A percentile compares a stretch with the other conserved stretches of the same genome.
Conservation (phyloP, 768 basidiomycete species). For the Amanita molliuscula region DNA sequence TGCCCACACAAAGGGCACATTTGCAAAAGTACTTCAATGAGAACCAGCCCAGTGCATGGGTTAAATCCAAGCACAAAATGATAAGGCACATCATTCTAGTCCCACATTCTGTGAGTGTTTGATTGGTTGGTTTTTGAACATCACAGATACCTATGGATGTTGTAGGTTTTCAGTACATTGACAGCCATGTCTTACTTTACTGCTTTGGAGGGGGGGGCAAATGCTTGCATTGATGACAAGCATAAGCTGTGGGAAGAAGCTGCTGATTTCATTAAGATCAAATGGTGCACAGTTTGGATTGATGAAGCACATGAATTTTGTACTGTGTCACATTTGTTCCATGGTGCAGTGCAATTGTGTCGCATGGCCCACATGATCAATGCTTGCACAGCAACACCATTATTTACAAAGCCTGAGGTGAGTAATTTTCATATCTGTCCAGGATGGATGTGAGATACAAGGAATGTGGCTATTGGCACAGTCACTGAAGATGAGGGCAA, state of each 20-base stretch:
- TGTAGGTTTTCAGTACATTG: neutral
- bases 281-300: neutral
- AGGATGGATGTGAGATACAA: too few species aligned
- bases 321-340: neutral
- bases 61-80: neutral
- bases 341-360: neutral
- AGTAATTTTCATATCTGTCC: neutral
- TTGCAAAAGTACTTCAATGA: neutral
- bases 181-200: neutral
- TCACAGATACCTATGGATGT: too few species aligned
- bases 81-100: neutral
- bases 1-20: neutral
- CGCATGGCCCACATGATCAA: neutral
- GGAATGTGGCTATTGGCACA: too few species aligned
- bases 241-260: neutral
- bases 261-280: neutral
- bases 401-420: neutral
- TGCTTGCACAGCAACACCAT: neutral
- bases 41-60: neutral
- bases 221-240: neutral
- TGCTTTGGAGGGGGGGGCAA: neutral
- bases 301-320: neutral
- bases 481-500: too few species aligned
- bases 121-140: too few species aligned
- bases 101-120: neutral